Percentiles rank a stretch among this genome's conserved stretches.
phyloP scores from a whole-genome alignment of 2,329 filamentous ascomycete species.

The Pseudocercospora pini-densiflorae region DNA sequence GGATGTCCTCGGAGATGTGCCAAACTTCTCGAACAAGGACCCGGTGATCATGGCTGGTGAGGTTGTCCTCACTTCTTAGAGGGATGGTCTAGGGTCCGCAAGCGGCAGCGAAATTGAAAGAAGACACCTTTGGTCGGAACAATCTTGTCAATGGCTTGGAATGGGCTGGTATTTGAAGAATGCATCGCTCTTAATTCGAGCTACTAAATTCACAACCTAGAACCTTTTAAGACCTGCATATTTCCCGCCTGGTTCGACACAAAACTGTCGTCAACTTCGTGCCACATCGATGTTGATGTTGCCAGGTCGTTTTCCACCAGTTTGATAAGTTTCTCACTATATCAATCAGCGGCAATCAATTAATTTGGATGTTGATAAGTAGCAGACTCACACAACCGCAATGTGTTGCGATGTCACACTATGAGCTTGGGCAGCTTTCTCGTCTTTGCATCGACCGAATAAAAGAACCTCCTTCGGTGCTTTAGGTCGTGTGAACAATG shows the following conservation, averaged over 20 bases:
- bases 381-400: slow-evolving; percentile 28
- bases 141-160: not conserved
- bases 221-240: not conserved
- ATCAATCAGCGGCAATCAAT: not conserved
- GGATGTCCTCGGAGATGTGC: slow-evolving; percentile 39
- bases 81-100: not conserved
- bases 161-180: not conserved
- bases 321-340: slow-evolving; percentile 28
- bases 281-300: slow-evolving; percentile 32
- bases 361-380: not conserved
- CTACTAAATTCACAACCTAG: not conserved
- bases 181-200: not conserved
- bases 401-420: slow-evolving; percentile 30
- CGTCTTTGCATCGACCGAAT: slow-evolving; percentile 31
- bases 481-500: slow-evolving; percentile 34
- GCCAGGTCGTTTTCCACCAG: slow-evolving; percentile 23
- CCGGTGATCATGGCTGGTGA: slow-evolving; percentile 40
- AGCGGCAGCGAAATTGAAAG: not conserved
- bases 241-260: slow-evolving; percentile 23
- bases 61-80: slow-evolving; percentile 26
- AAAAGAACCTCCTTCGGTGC: slow-evolving; percentile 32
- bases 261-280: slow-evolving; percentile 38
- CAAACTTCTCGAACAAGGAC: slow-evolving; percentile 43
- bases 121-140: not conserved
- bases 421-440: slow-evolving; percentile 25